These are phyloP conservation scores for Sclerotiophoma versabilis DNA, from an alignment of 2,329 filamentous ascomycete species.

Conservation along the genomic window DNA sequence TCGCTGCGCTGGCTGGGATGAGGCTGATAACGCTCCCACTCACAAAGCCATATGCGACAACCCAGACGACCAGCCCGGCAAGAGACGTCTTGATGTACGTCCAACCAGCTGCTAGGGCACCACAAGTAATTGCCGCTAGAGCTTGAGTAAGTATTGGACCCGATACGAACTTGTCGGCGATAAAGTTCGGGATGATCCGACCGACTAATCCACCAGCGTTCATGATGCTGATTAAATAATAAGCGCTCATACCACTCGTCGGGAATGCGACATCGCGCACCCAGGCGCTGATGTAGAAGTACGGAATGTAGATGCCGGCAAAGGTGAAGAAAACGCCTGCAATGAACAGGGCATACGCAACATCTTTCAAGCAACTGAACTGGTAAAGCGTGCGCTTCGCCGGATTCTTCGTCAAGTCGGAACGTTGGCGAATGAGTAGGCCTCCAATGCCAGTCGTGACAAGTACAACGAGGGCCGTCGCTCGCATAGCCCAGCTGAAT, in stretches of 20 bases:
- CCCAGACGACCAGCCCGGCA: constrained; percentile 23
- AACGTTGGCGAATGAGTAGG: constrained; percentile 16
- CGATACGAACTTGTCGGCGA: constrained; percentile 59
- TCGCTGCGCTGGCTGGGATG: constrained; percentile 24
- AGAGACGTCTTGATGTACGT: constrained; percentile 18
- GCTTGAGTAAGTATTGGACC: constrained; percentile 58
- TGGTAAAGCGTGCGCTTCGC: constrained; percentile 20
- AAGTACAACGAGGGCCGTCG: constrained; percentile 64
- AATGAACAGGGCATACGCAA: constrained; percentile 19
- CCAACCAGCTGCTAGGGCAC: constrained; percentile 52
- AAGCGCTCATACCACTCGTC: constrained; percentile 7
- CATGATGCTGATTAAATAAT: constrained; percentile 23
- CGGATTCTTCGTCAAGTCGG: constrained; percentile 18
- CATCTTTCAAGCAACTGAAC: constrained; percentile 17
- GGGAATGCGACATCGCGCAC: constrained; percentile 16
- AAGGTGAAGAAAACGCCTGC: constrained; percentile 27
- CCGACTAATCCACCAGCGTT: constrained; percentile 34
- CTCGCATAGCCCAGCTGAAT: constrained; percentile 68
- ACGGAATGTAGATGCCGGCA: constrained; percentile 22
- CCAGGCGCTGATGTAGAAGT: constrained; percentile 26
- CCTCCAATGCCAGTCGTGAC: constrained; percentile 58
- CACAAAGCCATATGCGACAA: constrained; percentile 24
- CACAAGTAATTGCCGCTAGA: constrained; percentile 55
- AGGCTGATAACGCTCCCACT: constrained; percentile 27
- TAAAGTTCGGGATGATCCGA: constrained; percentile 58